phyloP scores from a whole-genome alignment of 768 basidiomycete species.

The Holtermannia corniformis region DNA sequence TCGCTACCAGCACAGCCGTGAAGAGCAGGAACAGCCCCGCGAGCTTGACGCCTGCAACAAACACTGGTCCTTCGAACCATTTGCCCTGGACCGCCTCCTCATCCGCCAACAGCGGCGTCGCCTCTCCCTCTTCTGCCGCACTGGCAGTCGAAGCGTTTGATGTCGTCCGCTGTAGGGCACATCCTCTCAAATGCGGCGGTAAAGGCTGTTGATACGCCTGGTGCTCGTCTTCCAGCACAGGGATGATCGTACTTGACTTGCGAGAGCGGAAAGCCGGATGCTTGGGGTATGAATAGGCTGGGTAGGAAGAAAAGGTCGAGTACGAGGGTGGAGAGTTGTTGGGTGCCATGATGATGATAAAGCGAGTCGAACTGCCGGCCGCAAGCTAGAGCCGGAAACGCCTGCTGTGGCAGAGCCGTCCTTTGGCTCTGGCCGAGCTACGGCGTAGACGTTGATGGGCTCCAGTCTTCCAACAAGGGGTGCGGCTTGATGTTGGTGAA shows the following conservation, averaged over 20 bases:
- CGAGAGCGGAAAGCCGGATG: constrained; percentile 5
- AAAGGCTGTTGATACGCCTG: constrained; percentile 5
- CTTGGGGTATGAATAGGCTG: neutral
- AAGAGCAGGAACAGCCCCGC: constrained; percentile 63
- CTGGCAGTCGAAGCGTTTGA: neutral
- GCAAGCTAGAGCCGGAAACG: no score
- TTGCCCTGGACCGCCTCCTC: constrained; percentile 6
- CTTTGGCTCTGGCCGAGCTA: no score
- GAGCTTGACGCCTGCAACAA: constrained; percentile 78
- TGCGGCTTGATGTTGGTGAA: no score
- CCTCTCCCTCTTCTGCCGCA: constrained; percentile 28
- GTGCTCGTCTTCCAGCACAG: neutral
- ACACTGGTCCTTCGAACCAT: constrained; percentile 48
- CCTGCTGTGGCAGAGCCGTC: no score
- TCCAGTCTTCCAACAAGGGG: no score
- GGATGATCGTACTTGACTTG: constrained; percentile 10
- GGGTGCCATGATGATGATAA: no score
- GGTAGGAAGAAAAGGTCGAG: constrained; percentile 1
- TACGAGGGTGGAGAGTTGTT: constrained; percentile 10
- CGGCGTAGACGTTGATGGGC: no score
- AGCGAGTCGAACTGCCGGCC: no score
- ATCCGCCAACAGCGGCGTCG: constrained; percentile 10
- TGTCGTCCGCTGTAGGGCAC: neutral
- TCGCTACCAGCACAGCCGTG: constrained; percentile 60
- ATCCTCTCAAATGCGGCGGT: neutral